Percentiles rank a stretch among this genome's conserved stretches.
Conservation (phyloP, 2,329 filamentous ascomycete genomes). For the Neurospora sp. region DNA sequence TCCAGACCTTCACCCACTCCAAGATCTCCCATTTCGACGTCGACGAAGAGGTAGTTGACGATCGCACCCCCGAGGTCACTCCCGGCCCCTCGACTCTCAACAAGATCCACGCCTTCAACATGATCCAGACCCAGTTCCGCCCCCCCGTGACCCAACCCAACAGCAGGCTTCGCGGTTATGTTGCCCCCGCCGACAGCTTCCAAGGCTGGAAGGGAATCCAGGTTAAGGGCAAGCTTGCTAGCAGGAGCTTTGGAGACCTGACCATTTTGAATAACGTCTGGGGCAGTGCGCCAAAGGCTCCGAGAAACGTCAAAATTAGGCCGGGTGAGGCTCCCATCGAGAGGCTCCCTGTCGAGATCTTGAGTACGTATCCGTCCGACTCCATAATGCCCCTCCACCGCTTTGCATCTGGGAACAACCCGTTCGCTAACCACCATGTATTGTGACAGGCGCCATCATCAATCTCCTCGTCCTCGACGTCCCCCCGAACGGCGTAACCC, state of each 20-base stretch:
- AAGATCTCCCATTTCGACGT: constrained; percentile 50
- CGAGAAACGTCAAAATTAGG: constrained; percentile 11
- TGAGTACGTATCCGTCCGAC: constrained; percentile 45
- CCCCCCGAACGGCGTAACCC: constrained; percentile 62
- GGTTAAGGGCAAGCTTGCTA: constrained; percentile 48
- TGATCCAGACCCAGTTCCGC: constrained; percentile 37
- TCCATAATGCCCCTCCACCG: constrained; percentile 2
- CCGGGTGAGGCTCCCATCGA: constrained; percentile 52
- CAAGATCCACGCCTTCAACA: constrained; percentile 21
- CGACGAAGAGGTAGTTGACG: constrained; percentile 41
- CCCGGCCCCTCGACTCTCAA: constrained; percentile 11
- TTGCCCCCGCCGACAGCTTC: constrained; percentile 49
- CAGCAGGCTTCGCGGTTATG: constrained; percentile 48
- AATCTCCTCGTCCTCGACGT: constrained; percentile 65
- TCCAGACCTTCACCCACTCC: constrained; percentile 54
- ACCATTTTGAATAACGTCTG: constrained; percentile 46
- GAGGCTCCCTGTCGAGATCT: constrained; percentile 58
- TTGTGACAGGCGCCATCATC: constrained; percentile 55
- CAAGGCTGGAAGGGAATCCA: constrained; percentile 54
- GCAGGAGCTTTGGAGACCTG: constrained; percentile 52
- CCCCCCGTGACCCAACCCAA: constrained; percentile 45
- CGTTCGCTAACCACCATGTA: not conserved
- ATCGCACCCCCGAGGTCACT: constrained; percentile 32
- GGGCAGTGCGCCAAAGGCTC: constrained; percentile 29
- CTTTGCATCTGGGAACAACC: constrained; percentile 7